Evolutionary conservation across 805 yeast genomes (phyloP), one percentile per base, ranked within the genome.

Genomic region (Scheffersomyces stipitis): DNA sequence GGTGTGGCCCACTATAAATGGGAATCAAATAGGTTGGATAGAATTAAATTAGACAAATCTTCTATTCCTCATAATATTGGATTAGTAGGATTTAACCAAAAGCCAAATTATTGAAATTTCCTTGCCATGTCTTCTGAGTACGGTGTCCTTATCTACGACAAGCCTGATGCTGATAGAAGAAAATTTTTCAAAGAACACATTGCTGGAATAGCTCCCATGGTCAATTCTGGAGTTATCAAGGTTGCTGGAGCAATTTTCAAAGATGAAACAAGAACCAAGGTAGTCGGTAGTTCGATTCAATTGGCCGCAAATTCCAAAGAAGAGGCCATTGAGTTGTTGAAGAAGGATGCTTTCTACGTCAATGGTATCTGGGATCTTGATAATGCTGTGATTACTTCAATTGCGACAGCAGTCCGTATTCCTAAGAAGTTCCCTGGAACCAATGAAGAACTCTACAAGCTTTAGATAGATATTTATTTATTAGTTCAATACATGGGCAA

Each of bases 321-420:
- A 44, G 83, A 83, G 45, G 80, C 82, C 9, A 44, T 82, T 30
- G 85, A 80, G 29, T 64, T 83, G 37, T 71, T 86, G 57, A 75
- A 80, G 51, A 50, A 65, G 33, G 95, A 86, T 54, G 57, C 78
- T 24, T 86, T 80, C 58, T 75, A 75, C 47, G 69, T 67, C 47
- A 68, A 70, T 23, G 90, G 88, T 2, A 73, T 86, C 41, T 86
- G 95, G 95, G 95, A 86, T 56, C 54, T 84, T 42, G 77, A 77
- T 26, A 73, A 69, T 37, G 81, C 75, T 14, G 52, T 80, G 44
- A 75, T 83, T 26, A 72, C 76, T 51, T 88, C 88, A 31, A 47
- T 58, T 23, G 67, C 66, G 1, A 41, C 66, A 31, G 71, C 71
- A 3, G 49, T 38, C 41, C 52, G 74, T 34, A 32, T 56, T 15